Base-by-base conservation (phyloP, 108 stramenopile genomes). In the Skeletonema grethae region DNA sequence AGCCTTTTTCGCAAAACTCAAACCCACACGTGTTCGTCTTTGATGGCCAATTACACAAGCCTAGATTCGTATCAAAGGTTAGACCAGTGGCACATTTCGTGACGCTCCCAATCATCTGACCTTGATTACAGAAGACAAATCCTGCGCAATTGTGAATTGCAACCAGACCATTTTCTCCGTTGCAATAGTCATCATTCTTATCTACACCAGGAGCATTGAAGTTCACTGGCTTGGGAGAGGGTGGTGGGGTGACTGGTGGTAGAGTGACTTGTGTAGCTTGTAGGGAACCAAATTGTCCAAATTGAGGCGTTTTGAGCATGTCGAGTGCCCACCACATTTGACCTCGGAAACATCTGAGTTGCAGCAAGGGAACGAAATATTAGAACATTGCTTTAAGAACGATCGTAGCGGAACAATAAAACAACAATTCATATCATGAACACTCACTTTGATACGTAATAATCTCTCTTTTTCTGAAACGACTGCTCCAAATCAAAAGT, bases 281-380 rank as follows among this genome's bases (percentile, higher is more conserved):
- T 31, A 55, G 29, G 28, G 22, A 41, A 16, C 28, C 61, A 29
- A 46, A 34, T 7, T 28, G 10, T 7, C 39, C 57, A 39, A 77
- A 77, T 25, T 65, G 76, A 20, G 67, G 73, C 6, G 59, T 69
- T 32, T 76, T 63, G 38, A 75, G 75, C 80, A 80, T 80, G 69
- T 80, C 80, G 25, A 70, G 30, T 36, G 80, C 73, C 80, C 80
- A 80, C 80, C 80, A 80, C 80, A 80, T 80, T 61, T 69, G 62
- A 61, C 80, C 80, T 65, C 80, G 67, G 13, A 80, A 70, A 63
- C 80, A 80, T 43, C 74, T 76, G 34, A 20, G 22, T 22, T 20
- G 35, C 32, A 24, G 0, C 57, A 53, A 25, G n/a, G 0, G 53
- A 56, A 22, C 24, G 53, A 31, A 20, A 29, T 28, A 22, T 13